Evolutionary conservation across 768 basidiomycete genomes (phyloP).

Genomic region (Butyriboletus loyo): DNA sequence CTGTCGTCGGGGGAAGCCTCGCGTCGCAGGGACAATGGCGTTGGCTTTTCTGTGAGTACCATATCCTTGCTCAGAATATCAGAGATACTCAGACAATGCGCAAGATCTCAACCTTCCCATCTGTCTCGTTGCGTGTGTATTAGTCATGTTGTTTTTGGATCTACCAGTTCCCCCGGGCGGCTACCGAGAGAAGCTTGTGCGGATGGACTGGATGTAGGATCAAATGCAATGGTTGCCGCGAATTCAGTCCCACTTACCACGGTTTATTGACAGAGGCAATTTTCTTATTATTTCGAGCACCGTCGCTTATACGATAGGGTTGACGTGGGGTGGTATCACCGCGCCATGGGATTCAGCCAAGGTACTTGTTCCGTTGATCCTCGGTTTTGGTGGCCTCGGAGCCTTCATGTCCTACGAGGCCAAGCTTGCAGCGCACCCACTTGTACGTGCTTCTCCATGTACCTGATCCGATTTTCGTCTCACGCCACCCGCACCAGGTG

Average conservation of each 20-base stretch:
- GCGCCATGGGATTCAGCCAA: constrained; percentile 29
- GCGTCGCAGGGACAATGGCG: constrained; percentile 35
- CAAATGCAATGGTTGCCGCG: neutral
- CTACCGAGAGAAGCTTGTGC: neutral
- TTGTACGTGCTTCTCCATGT: too few species aligned
- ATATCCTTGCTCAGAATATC: neutral
- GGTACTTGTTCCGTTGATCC: constrained; percentile 41
- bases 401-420: constrained; percentile 42
- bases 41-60: constrained; percentile 38
- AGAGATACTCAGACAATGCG: neutral
- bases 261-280: constrained; percentile 36
- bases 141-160: constrained; percentile 31
- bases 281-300: constrained; percentile 37
- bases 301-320: constrained; percentile 35
- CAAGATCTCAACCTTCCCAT: constrained; percentile 40
- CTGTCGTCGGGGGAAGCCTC: constrained; percentile 33
- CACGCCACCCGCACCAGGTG: neutral
- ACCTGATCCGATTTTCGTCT: neutral
- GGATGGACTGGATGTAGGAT: constrained; percentile 45
- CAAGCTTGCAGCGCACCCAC: constrained; percentile 24
- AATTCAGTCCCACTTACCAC: neutral
- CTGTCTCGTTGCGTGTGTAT: neutral
- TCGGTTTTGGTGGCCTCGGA: constrained; percentile 39
- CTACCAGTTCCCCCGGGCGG: constrained; percentile 34
- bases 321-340: too few species aligned